These are phyloP conservation scores for Chrysanthemum makinoi DNA, from an alignment of 129 eudicot species.

Conservation along the genomic window DNA sequence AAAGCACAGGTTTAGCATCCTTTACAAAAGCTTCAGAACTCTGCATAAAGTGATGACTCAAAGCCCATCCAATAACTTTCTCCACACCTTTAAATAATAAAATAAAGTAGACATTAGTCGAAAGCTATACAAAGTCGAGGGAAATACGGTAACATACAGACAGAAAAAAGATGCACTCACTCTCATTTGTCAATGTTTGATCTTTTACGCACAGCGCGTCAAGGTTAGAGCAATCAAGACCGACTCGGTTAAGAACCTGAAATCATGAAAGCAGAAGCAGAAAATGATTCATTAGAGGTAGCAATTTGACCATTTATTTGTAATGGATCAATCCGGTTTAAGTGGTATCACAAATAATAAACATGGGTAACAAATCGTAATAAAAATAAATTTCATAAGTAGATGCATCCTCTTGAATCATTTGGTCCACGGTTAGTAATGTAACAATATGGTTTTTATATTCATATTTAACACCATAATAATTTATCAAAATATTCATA, in stretches of 20 bases:
- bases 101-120: constrained; percentile 8
- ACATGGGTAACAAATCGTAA: too few relatives aligned
- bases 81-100: constrained; percentile 53
- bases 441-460: not conserved
- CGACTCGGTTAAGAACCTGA: constrained; percentile 66
- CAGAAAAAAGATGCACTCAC: constrained; percentile 32
- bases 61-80: constrained; percentile 88
- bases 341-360: too few relatives aligned
- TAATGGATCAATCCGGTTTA: too few relatives aligned
- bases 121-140: not conserved
- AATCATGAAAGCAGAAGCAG: constrained; percentile 17
- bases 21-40: constrained; percentile 43
- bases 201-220: constrained; percentile 71
- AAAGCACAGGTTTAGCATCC: constrained; percentile 62
- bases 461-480: not conserved
- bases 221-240: constrained; percentile 69
- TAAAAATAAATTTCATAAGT: too few relatives aligned
- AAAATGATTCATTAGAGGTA: not conserved
- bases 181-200: constrained; percentile 82
- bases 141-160: not conserved
- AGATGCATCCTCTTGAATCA: too few relatives aligned
- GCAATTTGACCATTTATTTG: not conserved
- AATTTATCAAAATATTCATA: not conserved
- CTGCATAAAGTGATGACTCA: constrained; percentile 90
- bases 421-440: too few relatives aligned